Conservation (phyloP, 805 yeast species). For the Pichia kluyveri region DNA sequence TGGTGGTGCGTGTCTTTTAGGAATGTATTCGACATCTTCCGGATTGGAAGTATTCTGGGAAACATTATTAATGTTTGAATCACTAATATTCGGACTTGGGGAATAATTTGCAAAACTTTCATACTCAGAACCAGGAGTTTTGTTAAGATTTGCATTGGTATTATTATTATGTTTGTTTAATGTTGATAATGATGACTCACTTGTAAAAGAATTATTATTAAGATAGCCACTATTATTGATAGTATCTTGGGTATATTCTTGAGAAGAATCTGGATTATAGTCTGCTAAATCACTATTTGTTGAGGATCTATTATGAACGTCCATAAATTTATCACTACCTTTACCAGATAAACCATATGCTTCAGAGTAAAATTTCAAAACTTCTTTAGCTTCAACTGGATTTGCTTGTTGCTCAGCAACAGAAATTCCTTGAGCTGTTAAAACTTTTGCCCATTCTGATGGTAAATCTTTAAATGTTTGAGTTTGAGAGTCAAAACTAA, state of each 20-base stretch:
- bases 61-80: neutral
- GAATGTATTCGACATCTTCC: conserved; percentile 19
- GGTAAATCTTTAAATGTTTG: conserved; percentile 93
- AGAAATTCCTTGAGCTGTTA: conserved; percentile 81
- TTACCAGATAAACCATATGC: conserved; percentile 10
- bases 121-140: conserved; percentile 5
- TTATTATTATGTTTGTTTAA: neutral
- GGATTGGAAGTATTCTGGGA: neutral
- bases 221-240: neutral
- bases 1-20: conserved; percentile 29
- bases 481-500: conserved; percentile 74
- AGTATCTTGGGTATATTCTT: conserved; percentile 2
- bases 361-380: conserved; percentile 21
- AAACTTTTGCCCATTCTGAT: conserved; percentile 79
- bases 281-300: conserved; percentile 12
- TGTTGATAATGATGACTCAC: conserved; percentile 5
- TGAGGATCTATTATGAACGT: conserved; percentile 16
- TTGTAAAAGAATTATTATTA: conserved; percentile 1
- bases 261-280: conserved; percentile 6
- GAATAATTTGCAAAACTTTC: conserved; percentile 6
- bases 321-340: conserved; percentile 21
- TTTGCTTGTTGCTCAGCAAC: conserved; percentile 81
- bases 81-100: neutral
- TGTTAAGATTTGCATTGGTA: neutral
- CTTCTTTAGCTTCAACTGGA: conserved; percentile 71